These are phyloP conservation scores for Diaporthe sp. DNA, from an alignment of 2,329 filamentous ascomycete genomes.

Conservation along the genomic window DNA sequence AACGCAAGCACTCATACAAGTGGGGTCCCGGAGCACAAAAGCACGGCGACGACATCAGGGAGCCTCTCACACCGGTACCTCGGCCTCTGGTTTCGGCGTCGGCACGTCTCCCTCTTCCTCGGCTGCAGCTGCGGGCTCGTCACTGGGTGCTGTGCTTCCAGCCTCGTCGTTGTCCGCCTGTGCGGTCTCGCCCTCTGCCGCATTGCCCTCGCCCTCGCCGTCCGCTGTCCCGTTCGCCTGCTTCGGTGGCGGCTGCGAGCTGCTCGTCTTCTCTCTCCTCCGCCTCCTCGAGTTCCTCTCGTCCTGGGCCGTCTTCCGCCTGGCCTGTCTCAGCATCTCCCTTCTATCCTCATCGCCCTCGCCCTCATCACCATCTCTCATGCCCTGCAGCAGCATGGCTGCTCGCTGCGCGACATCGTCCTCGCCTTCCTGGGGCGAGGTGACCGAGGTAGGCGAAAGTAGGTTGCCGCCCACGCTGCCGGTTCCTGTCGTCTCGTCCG, in stretches of 20 bases:
- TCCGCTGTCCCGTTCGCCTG: constrained; percentile 68
- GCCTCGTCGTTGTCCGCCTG: constrained; percentile 22
- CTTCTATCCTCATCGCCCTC: constrained; percentile 68
- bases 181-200: constrained; percentile 19
- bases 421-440: constrained; percentile 60
- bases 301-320: constrained; percentile 82
- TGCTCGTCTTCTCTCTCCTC: constrained; percentile 72
- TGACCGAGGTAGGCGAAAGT: constrained; percentile 45
- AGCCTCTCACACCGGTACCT: constrained; percentile 19
- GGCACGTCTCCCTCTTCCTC: constrained; percentile 33
- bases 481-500: constrained; percentile 64
- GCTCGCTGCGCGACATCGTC: constrained; percentile 90
- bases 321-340: constrained; percentile 71
- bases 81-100: constrained; percentile 34
- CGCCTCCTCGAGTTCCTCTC: constrained; percentile 78
- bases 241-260: constrained; percentile 41
- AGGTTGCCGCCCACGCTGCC: constrained; percentile 61
- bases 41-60: background rate
- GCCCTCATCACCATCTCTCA: constrained; percentile 74
- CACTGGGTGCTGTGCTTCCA: constrained; percentile 20
- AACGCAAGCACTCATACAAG: constrained; percentile 34
- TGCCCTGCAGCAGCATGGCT: constrained; percentile 85
- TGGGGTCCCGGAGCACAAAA: background rate
- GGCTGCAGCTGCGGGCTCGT: constrained; percentile 13
- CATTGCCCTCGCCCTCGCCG: constrained; percentile 50